These are phyloP conservation scores for Xylariaceae sp. DNA, from an alignment of 2,329 filamentous ascomycete species.

Conservation along the genomic window DNA sequence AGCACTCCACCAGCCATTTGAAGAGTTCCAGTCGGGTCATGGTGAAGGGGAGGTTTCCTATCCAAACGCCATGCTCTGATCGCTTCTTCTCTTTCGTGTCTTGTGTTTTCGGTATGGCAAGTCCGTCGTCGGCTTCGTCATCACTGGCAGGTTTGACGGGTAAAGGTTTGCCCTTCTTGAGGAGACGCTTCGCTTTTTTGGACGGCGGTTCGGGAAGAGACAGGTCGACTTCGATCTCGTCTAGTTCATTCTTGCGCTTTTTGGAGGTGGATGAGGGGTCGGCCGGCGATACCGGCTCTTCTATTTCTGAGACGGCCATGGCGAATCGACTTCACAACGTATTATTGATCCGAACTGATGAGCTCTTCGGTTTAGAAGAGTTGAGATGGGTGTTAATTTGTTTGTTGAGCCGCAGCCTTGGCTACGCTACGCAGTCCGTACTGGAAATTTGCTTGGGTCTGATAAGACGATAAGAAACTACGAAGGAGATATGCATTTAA, in stretches of 20 bases:
- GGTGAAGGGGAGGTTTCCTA: slow-evolving; percentile 89
- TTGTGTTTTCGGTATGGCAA: slow-evolving; percentile 29
- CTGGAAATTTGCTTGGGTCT: slow-evolving; percentile 31
- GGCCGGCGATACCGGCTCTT: slow-evolving; percentile 13
- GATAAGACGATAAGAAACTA: slow-evolving; percentile 30
- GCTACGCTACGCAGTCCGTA: not conserved
- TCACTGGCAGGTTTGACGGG: slow-evolving; percentile 43
- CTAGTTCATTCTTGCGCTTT: slow-evolving; percentile 67
- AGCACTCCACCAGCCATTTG: slow-evolving; percentile 72
- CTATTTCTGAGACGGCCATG: slow-evolving; percentile 20
- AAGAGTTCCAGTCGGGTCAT: slow-evolving; percentile 70
- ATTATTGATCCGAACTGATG: no score
- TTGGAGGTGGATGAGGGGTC: slow-evolving; percentile 38
- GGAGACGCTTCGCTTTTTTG: slow-evolving; percentile 83
- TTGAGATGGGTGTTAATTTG: no score
- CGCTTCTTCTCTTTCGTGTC: slow-evolving; percentile 52
- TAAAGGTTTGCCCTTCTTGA: slow-evolving; percentile 74
- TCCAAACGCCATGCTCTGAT: slow-evolving; percentile 86
- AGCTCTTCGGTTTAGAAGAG: no score
- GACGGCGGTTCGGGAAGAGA: slow-evolving; percentile 88
- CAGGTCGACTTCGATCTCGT: slow-evolving; percentile 86
- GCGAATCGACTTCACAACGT: not conserved
- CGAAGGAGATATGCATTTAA: slow-evolving; percentile 12
- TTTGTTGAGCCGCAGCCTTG: no score
- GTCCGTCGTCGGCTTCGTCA: slow-evolving; percentile 37